These are phyloP conservation scores for Chrysanthemum makinoi DNA, from an alignment of 129 eudicot species.

Conservation along the genomic window DNA sequence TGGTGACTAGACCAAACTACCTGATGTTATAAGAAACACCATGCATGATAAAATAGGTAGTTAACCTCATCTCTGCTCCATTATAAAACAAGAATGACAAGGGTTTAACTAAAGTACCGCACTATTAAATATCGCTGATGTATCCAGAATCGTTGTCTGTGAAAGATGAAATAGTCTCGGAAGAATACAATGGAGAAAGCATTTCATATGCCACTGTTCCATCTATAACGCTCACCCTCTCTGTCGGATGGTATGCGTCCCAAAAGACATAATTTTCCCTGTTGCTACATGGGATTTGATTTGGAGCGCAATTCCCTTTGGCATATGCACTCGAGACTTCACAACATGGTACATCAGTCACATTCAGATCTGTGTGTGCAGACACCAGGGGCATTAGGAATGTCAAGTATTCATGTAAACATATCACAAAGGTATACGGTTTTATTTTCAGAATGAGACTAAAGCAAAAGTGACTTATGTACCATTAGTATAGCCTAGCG, in stretches of 20 bases:
- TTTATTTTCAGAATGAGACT: neutral
- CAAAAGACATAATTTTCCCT: slow-evolving; percentile 28
- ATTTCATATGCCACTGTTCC: slow-evolving; percentile 24
- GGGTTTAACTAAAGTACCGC: neutral
- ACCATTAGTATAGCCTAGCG: slow-evolving; percentile 17
- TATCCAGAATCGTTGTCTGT: neutral
- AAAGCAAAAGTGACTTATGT: neutral
- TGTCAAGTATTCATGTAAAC: neutral
- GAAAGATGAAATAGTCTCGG: neutral
- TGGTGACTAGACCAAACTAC: too few relatives aligned
- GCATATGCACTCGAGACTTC: slow-evolving; percentile 8
- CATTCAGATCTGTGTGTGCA: slow-evolving; percentile 24
- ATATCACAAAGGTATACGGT: neutral
- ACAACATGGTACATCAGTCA: slow-evolving; percentile 31
- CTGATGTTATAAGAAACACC: too few relatives aligned
- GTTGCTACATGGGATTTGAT: slow-evolving; percentile 28
- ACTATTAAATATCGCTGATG: neutral
- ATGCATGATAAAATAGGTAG: too few relatives aligned
- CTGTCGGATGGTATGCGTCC: slow-evolving; percentile 33
- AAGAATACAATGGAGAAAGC: slow-evolving; percentile 16
- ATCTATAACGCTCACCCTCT: slow-evolving; percentile 15
- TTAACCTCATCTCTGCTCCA: too few relatives aligned
- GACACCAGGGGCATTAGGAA: neutral
- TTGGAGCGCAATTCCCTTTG: slow-evolving; percentile 20
- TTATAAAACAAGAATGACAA: too few relatives aligned